Conservation (phyloP, 805 yeast genomes). For the Starmera pachycereana region DNA sequence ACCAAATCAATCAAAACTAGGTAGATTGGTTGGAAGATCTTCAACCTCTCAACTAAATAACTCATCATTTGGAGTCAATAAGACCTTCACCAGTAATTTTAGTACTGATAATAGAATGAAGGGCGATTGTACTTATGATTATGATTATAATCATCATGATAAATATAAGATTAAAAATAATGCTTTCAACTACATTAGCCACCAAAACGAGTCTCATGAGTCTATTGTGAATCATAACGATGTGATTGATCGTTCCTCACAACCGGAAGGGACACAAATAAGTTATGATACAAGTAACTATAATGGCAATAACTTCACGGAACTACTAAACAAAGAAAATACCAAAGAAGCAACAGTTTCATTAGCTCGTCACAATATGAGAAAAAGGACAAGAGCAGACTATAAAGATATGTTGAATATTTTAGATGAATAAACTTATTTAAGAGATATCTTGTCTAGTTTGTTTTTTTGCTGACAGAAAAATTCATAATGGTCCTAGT, state of each 20-base stretch:
- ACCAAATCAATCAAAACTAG: slow-evolving; percentile 19
- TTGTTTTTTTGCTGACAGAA: no score
- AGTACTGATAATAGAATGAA: not conserved
- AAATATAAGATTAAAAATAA: not conserved
- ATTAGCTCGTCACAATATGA: not conserved
- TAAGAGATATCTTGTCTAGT: no score
- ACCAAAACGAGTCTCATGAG: not conserved
- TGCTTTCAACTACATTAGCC: no score
- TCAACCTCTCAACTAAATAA: slow-evolving; percentile 23
- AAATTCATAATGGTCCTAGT: no score
- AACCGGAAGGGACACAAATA: slow-evolving; percentile 8
- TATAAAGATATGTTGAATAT: slow-evolving; percentile 10
- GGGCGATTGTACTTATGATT: no score
- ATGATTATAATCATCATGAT: not conserved
- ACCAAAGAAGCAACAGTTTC: not conserved
- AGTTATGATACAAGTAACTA: slow-evolving; percentile 8
- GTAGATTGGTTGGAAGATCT: slow-evolving; percentile 36
- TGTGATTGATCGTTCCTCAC: not conserved
- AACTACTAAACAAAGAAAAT: slow-evolving; percentile 4
- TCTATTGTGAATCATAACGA: not conserved
- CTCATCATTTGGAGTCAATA: not conserved
- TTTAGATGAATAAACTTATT: slow-evolving; percentile 15
- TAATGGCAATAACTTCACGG: slow-evolving; percentile 5
- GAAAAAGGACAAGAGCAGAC: slow-evolving; percentile 13
- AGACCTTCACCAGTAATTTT: not conserved